These are phyloP conservation scores for Hypomyces perniciosus DNA, from an alignment of 2,329 filamentous ascomycete species.

Conservation along the genomic window DNA sequence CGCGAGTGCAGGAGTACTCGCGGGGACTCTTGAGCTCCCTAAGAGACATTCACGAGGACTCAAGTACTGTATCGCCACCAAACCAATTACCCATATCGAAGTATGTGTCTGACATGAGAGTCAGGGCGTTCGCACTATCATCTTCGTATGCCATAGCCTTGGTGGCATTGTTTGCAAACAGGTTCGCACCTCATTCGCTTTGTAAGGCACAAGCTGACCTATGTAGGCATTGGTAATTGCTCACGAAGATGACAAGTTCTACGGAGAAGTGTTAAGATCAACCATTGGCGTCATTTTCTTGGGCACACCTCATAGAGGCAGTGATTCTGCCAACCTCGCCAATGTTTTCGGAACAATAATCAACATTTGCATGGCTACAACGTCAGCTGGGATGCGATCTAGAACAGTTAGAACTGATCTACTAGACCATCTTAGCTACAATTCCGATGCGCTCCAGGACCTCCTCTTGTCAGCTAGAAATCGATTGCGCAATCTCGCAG, in stretches of 20 bases:
- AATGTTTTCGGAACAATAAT: slow-evolving; percentile 14
- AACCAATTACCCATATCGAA: background rate
- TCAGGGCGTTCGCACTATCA: slow-evolving; percentile 14
- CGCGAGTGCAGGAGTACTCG: slow-evolving; percentile 15
- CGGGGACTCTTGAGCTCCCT: slow-evolving; percentile 13
- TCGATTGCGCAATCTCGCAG: too few relatives aligned
- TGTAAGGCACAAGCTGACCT: background rate
- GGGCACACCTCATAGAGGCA: slow-evolving; percentile 28
- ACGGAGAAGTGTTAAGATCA: slow-evolving; percentile 13
- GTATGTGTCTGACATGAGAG: background rate
- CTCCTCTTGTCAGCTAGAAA: too few relatives aligned
- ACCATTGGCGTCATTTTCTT: slow-evolving; percentile 23
- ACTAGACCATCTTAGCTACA: slow-evolving; percentile 13
- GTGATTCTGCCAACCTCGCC: slow-evolving; percentile 18
- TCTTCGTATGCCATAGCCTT: slow-evolving; percentile 25
- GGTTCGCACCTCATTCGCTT: slow-evolving; percentile 12
- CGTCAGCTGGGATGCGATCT: slow-evolving; percentile 2
- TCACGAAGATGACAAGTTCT: slow-evolving; percentile 14
- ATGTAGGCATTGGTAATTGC: slow-evolving; percentile 19
- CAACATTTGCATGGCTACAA: background rate
- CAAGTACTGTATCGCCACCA: background rate
- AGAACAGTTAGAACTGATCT: slow-evolving; percentile 18
- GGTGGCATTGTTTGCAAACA: slow-evolving; percentile 25
- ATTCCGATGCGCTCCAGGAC: slow-evolving; percentile 16
- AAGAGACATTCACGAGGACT: slow-evolving; percentile 11